Evolutionary conservation across 495 filamentous ascomycete species (phyloP), one percentile per base, ranked within the genome.

Genomic region (Choiromyces venosus): DNA sequence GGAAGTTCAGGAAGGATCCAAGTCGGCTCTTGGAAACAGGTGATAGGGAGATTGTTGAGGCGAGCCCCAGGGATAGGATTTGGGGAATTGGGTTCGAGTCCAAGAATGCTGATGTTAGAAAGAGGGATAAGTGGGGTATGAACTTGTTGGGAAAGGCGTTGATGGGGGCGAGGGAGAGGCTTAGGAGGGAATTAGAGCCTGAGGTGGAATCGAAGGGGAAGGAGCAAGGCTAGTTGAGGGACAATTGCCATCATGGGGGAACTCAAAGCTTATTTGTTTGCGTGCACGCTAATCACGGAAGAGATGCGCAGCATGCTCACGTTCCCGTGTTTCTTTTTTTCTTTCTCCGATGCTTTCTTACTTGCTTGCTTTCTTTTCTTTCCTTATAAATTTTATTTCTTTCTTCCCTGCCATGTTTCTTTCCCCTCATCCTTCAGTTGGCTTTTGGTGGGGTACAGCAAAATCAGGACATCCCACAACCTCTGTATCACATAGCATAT

Each of bases 1-100:
- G 82, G 75, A 91, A 91, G 81, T 91, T 91, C 75, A 86, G 83
- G 36, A 78, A 78, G 71, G 70, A 81, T 21, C 73, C 83, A 7
- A 78, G 80, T n/a, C 78, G 88, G 71, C 73, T 92, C 61, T 76
- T 91, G 61, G 82, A 72, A 33, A 92, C 90, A 1, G 88, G 86
- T 9, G 84, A 86, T 8, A 81, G 86, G 67, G 86, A 89, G 82
- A 69, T 92, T 12, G 87, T 91, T 4, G 90, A 91, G 83, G 89
- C 89, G 65, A 84, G 84, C 72, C 88, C 89, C 64, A 84, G 81
- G 70, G 89, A 92, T 82, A 77, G 83, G 37, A 86, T 91, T 70
- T 92, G 90, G 90, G 90, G 90, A 9, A 81, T 92, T 40, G 90
- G 90, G 18, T 90, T 88, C 80, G 81, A 75, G 2, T 84, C 84